Conservation (phyloP, 2,329 filamentous ascomycete genomes). For the Aspergillus cejpii region DNA sequence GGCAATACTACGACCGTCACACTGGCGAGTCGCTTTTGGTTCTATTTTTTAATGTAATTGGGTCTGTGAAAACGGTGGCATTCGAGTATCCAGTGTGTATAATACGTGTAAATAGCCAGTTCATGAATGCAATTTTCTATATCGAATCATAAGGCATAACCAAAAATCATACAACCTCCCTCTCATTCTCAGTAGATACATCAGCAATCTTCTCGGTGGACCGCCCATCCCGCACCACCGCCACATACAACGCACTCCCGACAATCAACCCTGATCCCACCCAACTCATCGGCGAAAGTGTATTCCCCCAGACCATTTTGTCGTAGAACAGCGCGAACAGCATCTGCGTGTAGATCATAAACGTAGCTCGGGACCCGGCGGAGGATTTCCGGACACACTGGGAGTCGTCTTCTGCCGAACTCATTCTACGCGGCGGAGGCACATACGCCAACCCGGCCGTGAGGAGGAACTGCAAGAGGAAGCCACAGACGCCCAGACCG, state of each 20-base stretch:
- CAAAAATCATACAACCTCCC: not conserved
- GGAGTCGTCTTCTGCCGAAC: conserved; percentile 4
- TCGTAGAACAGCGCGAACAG: conserved; percentile 61
- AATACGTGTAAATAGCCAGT: not conserved
- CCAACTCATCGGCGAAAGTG: conserved; percentile 52
- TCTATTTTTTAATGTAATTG: not conserved
- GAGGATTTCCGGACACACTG: conserved; percentile 10
- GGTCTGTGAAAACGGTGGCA: too few relatives aligned
- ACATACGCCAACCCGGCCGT: conserved; percentile 70
- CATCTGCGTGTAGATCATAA: conserved; percentile 66
- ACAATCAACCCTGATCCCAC: conserved; percentile 58
- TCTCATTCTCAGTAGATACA: not conserved
- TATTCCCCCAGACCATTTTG: conserved; percentile 56
- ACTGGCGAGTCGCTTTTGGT: too few relatives aligned
- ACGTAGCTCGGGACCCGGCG: conserved; percentile 49
- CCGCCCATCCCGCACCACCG: conserved; percentile 45
- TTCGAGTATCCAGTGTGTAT: not conserved
- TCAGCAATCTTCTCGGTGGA: not conserved
- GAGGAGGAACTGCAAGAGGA: conserved; percentile 79
- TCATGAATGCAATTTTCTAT: too few relatives aligned
- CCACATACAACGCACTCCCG: conserved; percentile 59
- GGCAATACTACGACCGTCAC: too few relatives aligned
- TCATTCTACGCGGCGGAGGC: conserved; percentile 51
- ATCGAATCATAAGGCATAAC: too few relatives aligned
- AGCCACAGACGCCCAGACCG: conserved; percentile 65